Percentiles rank a stretch among this genome's conserved stretches.
phyloP scores from a whole-genome alignment of 1,139 yeast genomes.

The Yamadazyma atmosphaerica region DNA sequence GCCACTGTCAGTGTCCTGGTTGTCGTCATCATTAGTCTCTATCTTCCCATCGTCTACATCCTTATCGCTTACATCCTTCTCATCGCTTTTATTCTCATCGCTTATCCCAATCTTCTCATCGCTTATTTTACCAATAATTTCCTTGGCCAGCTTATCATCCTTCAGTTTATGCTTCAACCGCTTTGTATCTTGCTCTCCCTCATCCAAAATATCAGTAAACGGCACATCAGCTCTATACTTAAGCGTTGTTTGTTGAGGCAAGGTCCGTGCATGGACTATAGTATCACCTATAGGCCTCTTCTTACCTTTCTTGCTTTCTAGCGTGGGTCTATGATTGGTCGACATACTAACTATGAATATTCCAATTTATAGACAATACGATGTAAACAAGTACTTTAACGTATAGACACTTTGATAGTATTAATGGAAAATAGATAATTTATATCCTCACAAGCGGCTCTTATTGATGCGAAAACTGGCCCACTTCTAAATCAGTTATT shows the following conservation, averaged over 20 bases:
- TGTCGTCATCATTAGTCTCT: background rate
- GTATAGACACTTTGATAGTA: no score
- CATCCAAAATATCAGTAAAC: constrained; percentile 12
- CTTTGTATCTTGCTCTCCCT: constrained; percentile 3
- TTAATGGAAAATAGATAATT: no score
- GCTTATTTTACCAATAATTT: no score
- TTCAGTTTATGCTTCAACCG: background rate
- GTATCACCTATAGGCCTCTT: constrained; percentile 38
- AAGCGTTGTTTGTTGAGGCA: constrained; percentile 70
- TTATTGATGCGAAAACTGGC: background rate
- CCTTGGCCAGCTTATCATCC: background rate
- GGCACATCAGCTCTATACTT: constrained; percentile 52
- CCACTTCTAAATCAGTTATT: background rate
- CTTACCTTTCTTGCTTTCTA: constrained; percentile 83
- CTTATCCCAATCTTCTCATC: background rate
- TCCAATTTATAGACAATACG: no score
- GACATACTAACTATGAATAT: constrained; percentile 60
- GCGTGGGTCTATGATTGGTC: constrained; percentile 86
- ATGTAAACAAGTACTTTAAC: no score
- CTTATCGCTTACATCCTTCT: constrained; percentile 4
- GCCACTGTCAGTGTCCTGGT: background rate
- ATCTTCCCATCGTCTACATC: constrained; percentile 17
- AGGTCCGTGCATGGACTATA: constrained; percentile 64
- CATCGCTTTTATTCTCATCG: constrained; percentile 1
- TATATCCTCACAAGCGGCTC: no score